Evolutionary conservation across 352 stramenopile genomes (phyloP).

Genomic region (Globisporangium megalacanthum): DNA sequence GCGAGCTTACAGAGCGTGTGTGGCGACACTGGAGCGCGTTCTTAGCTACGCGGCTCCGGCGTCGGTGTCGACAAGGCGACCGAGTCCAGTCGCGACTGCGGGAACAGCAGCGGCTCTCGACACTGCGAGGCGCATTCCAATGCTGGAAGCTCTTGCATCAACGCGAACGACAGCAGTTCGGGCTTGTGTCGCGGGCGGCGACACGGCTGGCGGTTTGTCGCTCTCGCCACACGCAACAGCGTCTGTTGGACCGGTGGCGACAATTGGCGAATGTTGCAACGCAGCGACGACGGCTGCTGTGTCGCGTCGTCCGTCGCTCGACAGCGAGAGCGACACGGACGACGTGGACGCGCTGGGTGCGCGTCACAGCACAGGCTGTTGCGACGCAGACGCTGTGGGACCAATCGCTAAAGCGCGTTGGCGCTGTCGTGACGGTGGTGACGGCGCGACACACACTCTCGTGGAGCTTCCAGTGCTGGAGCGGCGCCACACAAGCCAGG

Average conservation of each 20-base stretch:
- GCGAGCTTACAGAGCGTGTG: not conserved
- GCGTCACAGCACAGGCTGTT: not conserved
- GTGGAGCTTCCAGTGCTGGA: not conserved
- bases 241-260: not conserved
- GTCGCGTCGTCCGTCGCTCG: not conserved
- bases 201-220: not conserved
- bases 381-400: not conserved
- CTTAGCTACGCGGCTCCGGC: not conserved
- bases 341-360: conserved; percentile 1
- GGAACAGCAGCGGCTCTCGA: not conserved
- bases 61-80: conserved; percentile 3
- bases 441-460: not conserved
- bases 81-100: not conserved
- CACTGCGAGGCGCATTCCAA: not conserved
- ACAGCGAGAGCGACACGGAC: not conserved
- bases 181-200: not conserved
- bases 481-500: not conserved
- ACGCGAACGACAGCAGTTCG: not conserved
- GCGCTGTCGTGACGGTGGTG: not conserved
- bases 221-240: not conserved
- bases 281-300: not conserved
- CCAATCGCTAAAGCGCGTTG: not conserved
- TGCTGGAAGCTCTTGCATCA: conserved; percentile 1
- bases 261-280: not conserved
- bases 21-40: conserved; percentile 3